Evolutionary conservation across 345 rosid species (phyloP).

Genomic region (Toxicodendron radicans): DNA sequence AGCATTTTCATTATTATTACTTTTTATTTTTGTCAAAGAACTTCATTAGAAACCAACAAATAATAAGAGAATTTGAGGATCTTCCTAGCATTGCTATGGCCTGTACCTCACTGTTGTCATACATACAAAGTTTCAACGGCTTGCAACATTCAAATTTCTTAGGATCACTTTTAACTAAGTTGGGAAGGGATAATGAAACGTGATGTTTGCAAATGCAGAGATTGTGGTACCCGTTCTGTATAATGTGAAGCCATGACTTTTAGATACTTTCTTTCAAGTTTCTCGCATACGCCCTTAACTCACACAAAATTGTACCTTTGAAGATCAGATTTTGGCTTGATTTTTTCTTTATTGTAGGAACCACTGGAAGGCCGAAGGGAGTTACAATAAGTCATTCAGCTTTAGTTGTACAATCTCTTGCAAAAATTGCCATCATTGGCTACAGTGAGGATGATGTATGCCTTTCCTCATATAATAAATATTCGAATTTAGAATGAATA

Average conservation of each 20-base stretch:
- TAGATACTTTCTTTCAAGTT: background rate
- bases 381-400: constrained; percentile 75
- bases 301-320: background rate
- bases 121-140: background rate
- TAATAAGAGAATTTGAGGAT: background rate
- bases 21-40: no score
- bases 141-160: background rate
- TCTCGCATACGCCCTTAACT: background rate
- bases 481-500: background rate
- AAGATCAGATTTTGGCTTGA: constrained; percentile 5
- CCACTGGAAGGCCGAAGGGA: constrained; percentile 90
- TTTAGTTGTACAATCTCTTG: constrained; percentile 72
- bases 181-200: background rate
- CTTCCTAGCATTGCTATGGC: background rate
- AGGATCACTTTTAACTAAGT: background rate
- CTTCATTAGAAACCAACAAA: background rate
- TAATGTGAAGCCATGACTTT: background rate
- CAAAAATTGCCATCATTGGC: constrained; percentile 76
- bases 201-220: background rate
- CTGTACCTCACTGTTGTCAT: background rate
- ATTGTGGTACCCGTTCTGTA: background rate
- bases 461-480: constrained; percentile 17
- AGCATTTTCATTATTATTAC: background rate
- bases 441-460: constrained; percentile 84
- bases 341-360: constrained; percentile 49